Evolutionary conservation across 2,329 filamentous ascomycete genomes (phyloP), one percentile per base, ranked within the genome.

Genomic region (Penicillium sclerotigenum): DNA sequence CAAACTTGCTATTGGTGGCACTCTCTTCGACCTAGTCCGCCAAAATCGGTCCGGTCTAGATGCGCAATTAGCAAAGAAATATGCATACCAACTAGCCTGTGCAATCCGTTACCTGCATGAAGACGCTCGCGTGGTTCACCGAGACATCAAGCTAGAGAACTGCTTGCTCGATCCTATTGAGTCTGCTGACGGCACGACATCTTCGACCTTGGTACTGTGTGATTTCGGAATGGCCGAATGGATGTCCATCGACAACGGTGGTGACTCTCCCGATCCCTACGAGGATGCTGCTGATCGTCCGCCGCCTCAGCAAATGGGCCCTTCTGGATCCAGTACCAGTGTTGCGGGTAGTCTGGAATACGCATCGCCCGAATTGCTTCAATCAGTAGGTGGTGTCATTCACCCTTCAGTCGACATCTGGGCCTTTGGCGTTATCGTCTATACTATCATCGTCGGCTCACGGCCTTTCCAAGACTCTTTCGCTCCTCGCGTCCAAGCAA

Each of bases 191-290:
- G 77, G 77, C 10, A 71, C 69, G 0, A 75, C 81, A 36, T 79
- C 81, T 16, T 84, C 83, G 9, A 80, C 81, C 34, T 66, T 88
- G 7, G 80, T 86, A 5, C 77, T 88, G 5, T 87, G 85, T 69
- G 86, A 88, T 67, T 88, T 88, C 65, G 86, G 86, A 46, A 85
- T 88, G 76, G 84, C 86, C 13, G 85, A 88, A 67, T 88, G 86
- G 75, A 80, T 87, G 60, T 78, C 80, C 22, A 80, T 76, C 54
- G 83, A 85, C 58, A 78, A 79, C 57, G 79, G 79, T 22, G 75
- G 76, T 26, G 76, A 78, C 56, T 78, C 79, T 10, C 74, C 77
- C 13, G 80, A 81, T 57, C 80, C 80, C 7, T 78, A 78, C 53
- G 75, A 77, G 52, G 73, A 76, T 60, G 70, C 71, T 11, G 71